Evolutionary conservation across 2,329 filamentous ascomycete species (phyloP).

Genomic region (Lasiodiplodia theobromae): DNA sequence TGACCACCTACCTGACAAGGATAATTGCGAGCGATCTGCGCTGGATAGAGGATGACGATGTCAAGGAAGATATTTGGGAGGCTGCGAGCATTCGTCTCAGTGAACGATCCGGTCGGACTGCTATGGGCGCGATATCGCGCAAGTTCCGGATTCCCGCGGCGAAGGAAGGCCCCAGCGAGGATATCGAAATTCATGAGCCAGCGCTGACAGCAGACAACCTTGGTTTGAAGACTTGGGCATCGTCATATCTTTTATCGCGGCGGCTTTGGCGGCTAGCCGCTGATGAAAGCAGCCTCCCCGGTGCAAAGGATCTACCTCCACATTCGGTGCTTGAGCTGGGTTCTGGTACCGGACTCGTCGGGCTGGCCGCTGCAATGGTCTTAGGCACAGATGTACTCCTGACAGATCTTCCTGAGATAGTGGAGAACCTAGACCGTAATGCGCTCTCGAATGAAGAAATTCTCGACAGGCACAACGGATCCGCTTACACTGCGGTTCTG

Average conservation of each 20-base stretch:
- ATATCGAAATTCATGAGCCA: conserved; percentile 82
- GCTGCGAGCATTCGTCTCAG: conserved; percentile 80
- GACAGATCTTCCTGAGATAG: conserved; percentile 85
- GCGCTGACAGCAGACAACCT: conserved; percentile 86
- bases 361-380: conserved; percentile 79
- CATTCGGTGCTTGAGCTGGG: conserved; percentile 75
- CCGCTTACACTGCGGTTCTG: conserved; percentile 68
- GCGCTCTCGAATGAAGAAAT: conserved; percentile 67
- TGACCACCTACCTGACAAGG: conserved; percentile 71
- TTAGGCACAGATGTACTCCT: conserved; percentile 72
- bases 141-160: conserved; percentile 63
- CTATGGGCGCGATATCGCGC: conserved; percentile 69
- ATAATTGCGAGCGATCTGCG: conserved; percentile 71
- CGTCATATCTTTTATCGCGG: conserved; percentile 83
- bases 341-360: conserved; percentile 89
- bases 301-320: conserved; percentile 7
- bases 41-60: conserved; percentile 73
- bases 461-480: conserved; percentile 63
- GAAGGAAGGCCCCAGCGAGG: conserved; percentile 52
- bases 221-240: conserved; percentile 95
- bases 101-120: conserved; percentile 82
- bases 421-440: conserved; percentile 81
- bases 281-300: conserved; percentile 31
- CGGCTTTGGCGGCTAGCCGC: conserved; percentile 60
- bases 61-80: conserved; percentile 76